Evolutionary conservation across 2,329 filamentous ascomycete genomes (phyloP), one percentile per base, ranked within the genome.

Genomic region (Colletotrichum australisinense): DNA sequence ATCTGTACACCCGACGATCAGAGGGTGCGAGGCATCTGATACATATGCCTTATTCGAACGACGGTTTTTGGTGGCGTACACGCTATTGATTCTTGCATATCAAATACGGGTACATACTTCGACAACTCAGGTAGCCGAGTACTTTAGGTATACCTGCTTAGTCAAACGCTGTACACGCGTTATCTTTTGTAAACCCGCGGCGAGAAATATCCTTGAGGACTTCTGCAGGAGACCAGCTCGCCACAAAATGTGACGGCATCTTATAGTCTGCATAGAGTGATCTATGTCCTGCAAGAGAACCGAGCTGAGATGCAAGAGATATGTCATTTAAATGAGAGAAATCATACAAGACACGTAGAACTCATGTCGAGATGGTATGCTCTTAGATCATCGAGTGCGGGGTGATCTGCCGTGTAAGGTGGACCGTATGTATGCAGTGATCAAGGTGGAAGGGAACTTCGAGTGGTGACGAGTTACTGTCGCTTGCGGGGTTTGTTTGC

Each of bases 221-320:
- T 49, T 3, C 46, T 49, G 46, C 46, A 58, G 56, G 56, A 58
- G 56, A 19, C 30, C 56, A 58, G 56, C 56, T 35, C 28, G 26
- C 56, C 56, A 58, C 56, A 58, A 58, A 58, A 58, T 22, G 56
- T 58, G 56, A 58, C 56, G 56, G 56, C 56, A 28, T 5, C 9
- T 58, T 58, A 58, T 58, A 32, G 56, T 32, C 56, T 58, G 12
- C 56, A 8, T 58, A 0, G 11, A 58, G 5, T 32, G 56, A 28
- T 58, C 26, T 58, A 32, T 0, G 11, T 58, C 56, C n/a, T 58
- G 56, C 56, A 28, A 16, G 28, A 58, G 24, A 58, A 1, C 56
- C 19, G 56, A 58, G 56, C 22, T 58, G 22, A 58, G 14, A 58
- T 58, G 56, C 56, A 58, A 58, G 56, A 58, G 24, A 58, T 30